Percentiles rank a stretch among this genome's conserved stretches.
phyloP scores from a whole-genome alignment of 345 rosid species.

The Garcia nutans region DNA sequence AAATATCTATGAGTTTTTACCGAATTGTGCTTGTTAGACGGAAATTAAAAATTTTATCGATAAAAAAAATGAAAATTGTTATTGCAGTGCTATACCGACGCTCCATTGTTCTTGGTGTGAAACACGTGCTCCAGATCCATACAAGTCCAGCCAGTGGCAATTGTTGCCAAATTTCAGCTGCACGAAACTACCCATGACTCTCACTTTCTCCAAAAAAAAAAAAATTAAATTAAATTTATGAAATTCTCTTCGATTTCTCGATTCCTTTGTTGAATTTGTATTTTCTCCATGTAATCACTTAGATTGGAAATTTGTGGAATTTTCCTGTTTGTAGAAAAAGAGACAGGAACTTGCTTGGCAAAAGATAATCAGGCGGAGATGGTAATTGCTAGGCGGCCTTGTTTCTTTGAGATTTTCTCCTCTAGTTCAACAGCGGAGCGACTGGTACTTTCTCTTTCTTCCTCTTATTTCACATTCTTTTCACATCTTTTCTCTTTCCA shows the following conservation, averaged over 20 bases:
- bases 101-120: background rate
- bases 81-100: background rate
- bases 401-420: slow-evolving; percentile 46
- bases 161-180: background rate
- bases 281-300: background rate
- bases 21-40: too few species aligned
- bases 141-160: background rate
- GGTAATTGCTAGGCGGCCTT: slow-evolving; percentile 36
- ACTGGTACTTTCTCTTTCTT: slow-evolving; percentile 36
- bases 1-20: too few species aligned
- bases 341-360: background rate
- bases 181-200: background rate
- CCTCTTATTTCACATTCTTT: background rate
- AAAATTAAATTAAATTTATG: too few species aligned
- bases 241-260: background rate
- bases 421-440: slow-evolving; percentile 30
- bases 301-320: background rate
- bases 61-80: too few species aligned
- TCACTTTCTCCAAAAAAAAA: background rate
- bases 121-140: background rate
- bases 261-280: background rate
- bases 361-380: slow-evolving; percentile 17
- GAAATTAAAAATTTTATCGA: too few species aligned
- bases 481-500: background rate
- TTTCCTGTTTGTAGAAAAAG: background rate